Evolutionary conservation across 169 alveolate genomes (phyloP).

Genomic region (Plasmodium falciparum): DNA sequence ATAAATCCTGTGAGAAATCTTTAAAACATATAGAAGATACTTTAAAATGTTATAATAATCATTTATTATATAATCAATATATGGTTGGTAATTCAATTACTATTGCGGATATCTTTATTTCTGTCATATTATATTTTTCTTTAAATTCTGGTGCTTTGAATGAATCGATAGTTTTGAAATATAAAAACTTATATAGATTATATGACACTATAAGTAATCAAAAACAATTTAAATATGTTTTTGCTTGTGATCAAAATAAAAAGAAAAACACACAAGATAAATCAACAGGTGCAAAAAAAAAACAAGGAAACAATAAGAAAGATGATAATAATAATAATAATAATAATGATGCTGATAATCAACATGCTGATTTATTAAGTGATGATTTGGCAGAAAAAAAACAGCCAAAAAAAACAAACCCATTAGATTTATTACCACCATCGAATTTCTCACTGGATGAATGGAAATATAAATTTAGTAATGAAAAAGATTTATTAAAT

Average conservation of each 20-base stretch:
- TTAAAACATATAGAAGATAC: constrained; percentile 81
- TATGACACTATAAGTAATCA: constrained; percentile 67
- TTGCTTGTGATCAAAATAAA: constrained; percentile 61
- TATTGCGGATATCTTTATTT: constrained; percentile 92
- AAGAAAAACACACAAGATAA: constrained; percentile 62
- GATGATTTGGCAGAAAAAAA: constrained; percentile 80
- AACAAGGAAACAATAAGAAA: constrained; percentile 69
- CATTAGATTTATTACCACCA: constrained; percentile 93
- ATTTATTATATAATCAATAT: constrained; percentile 82
- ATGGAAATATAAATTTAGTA: constrained; percentile 96
- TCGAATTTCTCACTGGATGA: constrained; percentile 92
- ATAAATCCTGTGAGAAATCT: constrained; percentile 69
- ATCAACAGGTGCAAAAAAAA: constrained; percentile 75
- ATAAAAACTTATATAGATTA: constrained; percentile 42
- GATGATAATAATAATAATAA: background rate
- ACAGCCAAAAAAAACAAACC: constrained; percentile 83
- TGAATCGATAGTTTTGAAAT: constrained; percentile 56
- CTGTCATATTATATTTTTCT: constrained; percentile 84
- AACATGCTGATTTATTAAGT: constrained; percentile 33
- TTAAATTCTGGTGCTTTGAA: constrained; percentile 79
- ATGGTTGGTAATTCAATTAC: constrained; percentile 92
- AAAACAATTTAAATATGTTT: constrained; percentile 75
- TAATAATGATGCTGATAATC: constrained; percentile 7
- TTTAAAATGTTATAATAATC: constrained; percentile 78
- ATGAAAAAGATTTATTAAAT: constrained; percentile 91